A percentile compares a stretch with the other conserved stretches of the same genome.
phyloP scores from a whole-genome alignment of 2,329 filamentous ascomycete genomes.

The Xylaria sp. region DNA sequence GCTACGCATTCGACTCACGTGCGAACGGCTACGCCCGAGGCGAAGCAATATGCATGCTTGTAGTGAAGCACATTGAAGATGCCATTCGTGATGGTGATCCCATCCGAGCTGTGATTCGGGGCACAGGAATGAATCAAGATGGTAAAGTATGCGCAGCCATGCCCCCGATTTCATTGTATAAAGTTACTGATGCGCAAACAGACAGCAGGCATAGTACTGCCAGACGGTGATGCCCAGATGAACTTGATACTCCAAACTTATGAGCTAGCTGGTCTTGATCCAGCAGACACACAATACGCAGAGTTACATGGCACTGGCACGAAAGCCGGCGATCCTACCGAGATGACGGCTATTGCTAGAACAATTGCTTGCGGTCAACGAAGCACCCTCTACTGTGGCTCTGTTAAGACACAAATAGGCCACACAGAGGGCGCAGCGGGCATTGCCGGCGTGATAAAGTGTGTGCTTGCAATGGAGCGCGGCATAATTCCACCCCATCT shows the following conservation, averaged over 20 bases:
- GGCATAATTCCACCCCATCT: slow-evolving; percentile 47
- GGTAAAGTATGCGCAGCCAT: slow-evolving; percentile 9
- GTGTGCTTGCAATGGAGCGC: slow-evolving; percentile 46
- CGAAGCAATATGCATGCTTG: slow-evolving; percentile 13
- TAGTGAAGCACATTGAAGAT: slow-evolving; percentile 18
- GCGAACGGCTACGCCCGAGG: slow-evolving; percentile 24
- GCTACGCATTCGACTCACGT: slow-evolving; percentile 14
- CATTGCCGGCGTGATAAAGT: slow-evolving; percentile 49
- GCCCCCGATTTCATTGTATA: background rate
- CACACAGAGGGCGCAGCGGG: slow-evolving; percentile 44
- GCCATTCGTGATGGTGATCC: slow-evolving; percentile 23
- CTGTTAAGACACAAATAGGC: slow-evolving; percentile 44
- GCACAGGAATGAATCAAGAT: slow-evolving; percentile 15
- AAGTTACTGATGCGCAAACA: background rate
- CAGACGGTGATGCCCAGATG: slow-evolving; percentile 10
- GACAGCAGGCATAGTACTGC: slow-evolving; percentile 16
- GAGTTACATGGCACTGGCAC: slow-evolving; percentile 54
- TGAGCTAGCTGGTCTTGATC: background rate
- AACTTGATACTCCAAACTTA: slow-evolving; percentile 15
- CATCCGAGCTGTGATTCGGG: slow-evolving; percentile 21
- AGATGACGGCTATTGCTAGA: slow-evolving; percentile 51
- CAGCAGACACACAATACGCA: slow-evolving; percentile 11
- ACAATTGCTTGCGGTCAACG: slow-evolving; percentile 42
- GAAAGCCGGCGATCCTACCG: slow-evolving; percentile 54
- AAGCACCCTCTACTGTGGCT: slow-evolving; percentile 42